phyloP scores from a whole-genome alignment of 768 basidiomycete genomes.

The Amanita jacksonii region DNA sequence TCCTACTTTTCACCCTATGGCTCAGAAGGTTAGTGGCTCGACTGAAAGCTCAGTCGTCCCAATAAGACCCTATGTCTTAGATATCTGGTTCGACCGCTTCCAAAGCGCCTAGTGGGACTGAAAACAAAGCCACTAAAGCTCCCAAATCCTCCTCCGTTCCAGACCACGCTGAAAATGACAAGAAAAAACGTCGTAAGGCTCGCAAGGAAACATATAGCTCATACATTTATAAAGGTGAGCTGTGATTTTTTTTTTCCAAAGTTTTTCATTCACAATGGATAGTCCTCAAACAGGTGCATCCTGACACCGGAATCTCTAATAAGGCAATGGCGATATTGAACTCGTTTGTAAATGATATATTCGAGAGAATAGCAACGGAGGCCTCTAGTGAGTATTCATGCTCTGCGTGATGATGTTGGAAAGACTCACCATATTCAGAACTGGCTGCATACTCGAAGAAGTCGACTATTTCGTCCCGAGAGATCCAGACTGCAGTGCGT shows the following conservation, averaged over 20 bases:
- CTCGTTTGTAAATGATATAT: constrained; percentile 81
- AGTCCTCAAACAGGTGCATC: constrained; percentile 90
- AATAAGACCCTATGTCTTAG: no score
- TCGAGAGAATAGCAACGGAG: constrained; percentile 70
- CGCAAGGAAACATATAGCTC: constrained; percentile 80
- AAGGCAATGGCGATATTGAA: constrained; percentile 80
- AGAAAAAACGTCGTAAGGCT: constrained; percentile 74
- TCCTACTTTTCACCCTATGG: neutral
- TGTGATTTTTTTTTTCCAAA: neutral
- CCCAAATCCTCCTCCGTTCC: constrained; percentile 28
- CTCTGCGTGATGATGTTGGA: neutral
- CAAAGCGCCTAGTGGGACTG: constrained; percentile 49
- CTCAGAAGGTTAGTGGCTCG: constrained; percentile 1
- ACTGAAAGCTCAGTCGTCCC: constrained; percentile 61
- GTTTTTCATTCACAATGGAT: constrained; percentile 2
- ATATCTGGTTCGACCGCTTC: constrained; percentile 48
- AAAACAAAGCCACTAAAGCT: constrained; percentile 22
- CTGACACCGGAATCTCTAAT: constrained; percentile 90
- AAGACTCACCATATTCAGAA: constrained; percentile 26
- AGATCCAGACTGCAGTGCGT: constrained; percentile 80
- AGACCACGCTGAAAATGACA: constrained; percentile 49
- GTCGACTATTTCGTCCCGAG: constrained; percentile 85
- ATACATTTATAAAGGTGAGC: constrained; percentile 74
- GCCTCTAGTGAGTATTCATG: constrained; percentile 46
- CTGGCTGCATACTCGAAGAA: constrained; percentile 84